These are phyloP conservation scores for Vinca major DNA, from an alignment of 305 asterid species.

Conservation along the genomic window DNA sequence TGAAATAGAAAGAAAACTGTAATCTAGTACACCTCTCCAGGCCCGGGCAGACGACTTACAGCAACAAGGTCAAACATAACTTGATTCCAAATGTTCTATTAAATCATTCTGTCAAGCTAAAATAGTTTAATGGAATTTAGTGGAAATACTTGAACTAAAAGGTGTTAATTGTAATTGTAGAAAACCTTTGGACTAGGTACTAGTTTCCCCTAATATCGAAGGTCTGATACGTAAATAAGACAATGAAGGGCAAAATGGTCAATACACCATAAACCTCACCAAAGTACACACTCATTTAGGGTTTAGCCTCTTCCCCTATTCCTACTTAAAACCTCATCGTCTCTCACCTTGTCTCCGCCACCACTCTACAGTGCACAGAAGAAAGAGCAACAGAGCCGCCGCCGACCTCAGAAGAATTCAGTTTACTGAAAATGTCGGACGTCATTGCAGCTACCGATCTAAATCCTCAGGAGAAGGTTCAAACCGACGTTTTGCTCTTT, in stretches of 20 bases:
- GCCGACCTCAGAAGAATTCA: background rate
- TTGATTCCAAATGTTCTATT: too few relatives aligned
- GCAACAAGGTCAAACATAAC: too few relatives aligned
- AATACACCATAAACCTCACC: background rate
- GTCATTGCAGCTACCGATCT: background rate
- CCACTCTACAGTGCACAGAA: background rate
- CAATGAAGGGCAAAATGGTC: background rate
- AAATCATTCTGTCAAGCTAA: too few relatives aligned
- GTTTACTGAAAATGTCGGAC: constrained; percentile 5
- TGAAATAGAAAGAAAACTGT: too few relatives aligned
- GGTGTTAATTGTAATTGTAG: background rate
- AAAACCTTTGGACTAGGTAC: background rate
- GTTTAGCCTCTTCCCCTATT: too few relatives aligned
- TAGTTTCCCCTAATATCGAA: background rate
- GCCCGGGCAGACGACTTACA: too few relatives aligned
- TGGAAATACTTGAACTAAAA: too few relatives aligned
- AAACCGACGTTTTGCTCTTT: constrained; percentile 16
- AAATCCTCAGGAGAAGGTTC: background rate
- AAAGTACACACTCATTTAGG: too few relatives aligned
- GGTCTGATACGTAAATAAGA: background rate
- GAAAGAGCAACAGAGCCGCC: background rate
- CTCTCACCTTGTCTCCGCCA: background rate
- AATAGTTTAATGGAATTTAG: too few relatives aligned
- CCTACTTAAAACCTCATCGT: background rate
- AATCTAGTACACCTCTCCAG: too few relatives aligned